phyloP scores from a whole-genome alignment of 2,329 filamentous ascomycete species.

The Thelonectria rubi region DNA sequence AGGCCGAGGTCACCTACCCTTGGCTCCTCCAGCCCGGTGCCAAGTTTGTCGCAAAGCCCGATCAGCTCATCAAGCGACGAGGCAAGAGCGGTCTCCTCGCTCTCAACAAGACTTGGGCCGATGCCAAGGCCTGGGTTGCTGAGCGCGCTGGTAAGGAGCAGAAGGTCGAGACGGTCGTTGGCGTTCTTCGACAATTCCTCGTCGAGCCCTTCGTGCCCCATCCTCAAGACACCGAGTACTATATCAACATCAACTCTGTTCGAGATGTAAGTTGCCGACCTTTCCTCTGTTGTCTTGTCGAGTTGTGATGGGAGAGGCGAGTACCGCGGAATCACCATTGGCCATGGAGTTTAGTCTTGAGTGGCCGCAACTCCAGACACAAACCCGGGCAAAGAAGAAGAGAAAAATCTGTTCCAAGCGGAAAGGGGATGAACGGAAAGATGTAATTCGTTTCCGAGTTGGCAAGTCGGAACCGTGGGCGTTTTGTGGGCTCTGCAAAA shows the following conservation, averaged over 20 bases:
- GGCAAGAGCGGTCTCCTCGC: slow-evolving; percentile 97
- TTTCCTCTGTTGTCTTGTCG: slow-evolving; percentile 37
- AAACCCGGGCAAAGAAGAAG: slow-evolving; percentile 12
- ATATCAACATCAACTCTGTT: slow-evolving; percentile 99
- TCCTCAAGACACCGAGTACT: slow-evolving; percentile 95
- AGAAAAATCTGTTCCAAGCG: slow-evolving; percentile 17
- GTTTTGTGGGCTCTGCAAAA: slow-evolving; percentile 40
- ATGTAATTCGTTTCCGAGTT: slow-evolving; percentile 36
- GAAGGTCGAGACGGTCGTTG: slow-evolving; percentile 90
- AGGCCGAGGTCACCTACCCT: slow-evolving; percentile 95
- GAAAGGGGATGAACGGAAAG: slow-evolving; percentile 26
- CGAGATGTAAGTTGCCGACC: slow-evolving; percentile 82
- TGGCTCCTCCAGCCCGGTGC: slow-evolving; percentile 86
- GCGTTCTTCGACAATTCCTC: slow-evolving; percentile 91
- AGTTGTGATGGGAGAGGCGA: slow-evolving; percentile 9
- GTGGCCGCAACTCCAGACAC: slow-evolving; percentile 1
- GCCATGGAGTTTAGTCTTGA: background rate
- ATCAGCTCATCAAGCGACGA: slow-evolving; percentile 99
- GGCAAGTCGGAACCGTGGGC: slow-evolving; percentile 26
- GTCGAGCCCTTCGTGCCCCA: slow-evolving; percentile 99
- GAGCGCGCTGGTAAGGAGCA: slow-evolving; percentile 90
- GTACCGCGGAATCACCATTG: slow-evolving; percentile 5
- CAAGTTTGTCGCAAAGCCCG: slow-evolving; percentile 98
- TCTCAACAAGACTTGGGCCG: slow-evolving; percentile 96
- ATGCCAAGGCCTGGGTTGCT: slow-evolving; percentile 93